Percentiles rank a stretch among this genome's conserved stretches.
Evolutionary conservation across 164 flowering plant species (phyloP).

Genomic region (Vitis vinifera): ASM3070453v1 NC_081806.1:7318501-7319000

Average conservation of each 20-base stretch:
- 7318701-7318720: background rate
- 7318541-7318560: conserved; percentile 62
- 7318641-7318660: conserved; percentile 75
- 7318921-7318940: background rate
- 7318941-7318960: background rate
- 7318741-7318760: background rate
- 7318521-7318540: conserved; percentile 37
- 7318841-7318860: no score
- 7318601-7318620: conserved; percentile 36
- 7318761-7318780: background rate
- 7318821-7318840: background rate
- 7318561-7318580: conserved; percentile 33
- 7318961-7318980: no score
- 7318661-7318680: conserved; percentile 4
- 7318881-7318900: background rate
- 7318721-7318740: background rate
- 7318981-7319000: no score
- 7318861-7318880: background rate
- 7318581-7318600: conserved; percentile 30
- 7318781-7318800: background rate
- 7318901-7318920: background rate
- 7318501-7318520: conserved; percentile 3
- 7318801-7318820: background rate
- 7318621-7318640: conserved; percentile 60
- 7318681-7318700: background rate